Conservation (phyloP, 2,329 filamentous ascomycete species). For the Colletotrichum eremochloae region DNA sequence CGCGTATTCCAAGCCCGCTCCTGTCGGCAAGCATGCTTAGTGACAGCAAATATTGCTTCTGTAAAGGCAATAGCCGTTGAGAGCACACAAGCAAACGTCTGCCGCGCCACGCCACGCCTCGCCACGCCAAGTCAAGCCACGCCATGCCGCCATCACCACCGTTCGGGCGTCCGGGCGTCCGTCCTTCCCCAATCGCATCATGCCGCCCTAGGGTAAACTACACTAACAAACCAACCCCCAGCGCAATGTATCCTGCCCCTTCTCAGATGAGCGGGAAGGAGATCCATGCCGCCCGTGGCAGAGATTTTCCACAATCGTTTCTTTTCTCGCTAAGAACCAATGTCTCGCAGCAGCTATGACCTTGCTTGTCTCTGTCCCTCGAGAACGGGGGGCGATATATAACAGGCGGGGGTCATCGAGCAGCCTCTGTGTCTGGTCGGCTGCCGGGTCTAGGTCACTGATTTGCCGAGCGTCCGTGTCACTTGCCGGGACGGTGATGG, state of each 20-base stretch:
- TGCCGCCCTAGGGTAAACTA: background rate
- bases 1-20: background rate
- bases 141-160: background rate
- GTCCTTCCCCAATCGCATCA: conserved; percentile 1
- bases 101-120: background rate
- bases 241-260: background rate
- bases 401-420: conserved; percentile 13
- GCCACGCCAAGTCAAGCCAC: background rate
- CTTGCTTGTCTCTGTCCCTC: conserved; percentile 1
- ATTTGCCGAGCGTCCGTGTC: conserved; percentile 36
- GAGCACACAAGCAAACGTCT: background rate
- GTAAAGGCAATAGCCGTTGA: conserved; percentile 10
- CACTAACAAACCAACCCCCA: background rate
- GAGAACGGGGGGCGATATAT: background rate
- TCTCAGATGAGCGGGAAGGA: background rate
- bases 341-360: conserved; percentile 36
- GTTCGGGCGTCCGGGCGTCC: background rate
- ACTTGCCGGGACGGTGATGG: conserved; percentile 19
- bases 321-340: conserved; percentile 33
- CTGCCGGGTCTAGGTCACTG: conserved; percentile 23
- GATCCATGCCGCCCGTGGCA: conserved; percentile 1
- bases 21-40: conserved; percentile 18
- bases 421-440: conserved; percentile 2
- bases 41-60: conserved; percentile 31
- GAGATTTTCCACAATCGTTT: conserved; percentile 11